These are phyloP conservation scores for Aspergillus clavatus DNA, from an alignment of 2,329 filamentous ascomycete genomes.

Conservation along the genomic window DNA sequence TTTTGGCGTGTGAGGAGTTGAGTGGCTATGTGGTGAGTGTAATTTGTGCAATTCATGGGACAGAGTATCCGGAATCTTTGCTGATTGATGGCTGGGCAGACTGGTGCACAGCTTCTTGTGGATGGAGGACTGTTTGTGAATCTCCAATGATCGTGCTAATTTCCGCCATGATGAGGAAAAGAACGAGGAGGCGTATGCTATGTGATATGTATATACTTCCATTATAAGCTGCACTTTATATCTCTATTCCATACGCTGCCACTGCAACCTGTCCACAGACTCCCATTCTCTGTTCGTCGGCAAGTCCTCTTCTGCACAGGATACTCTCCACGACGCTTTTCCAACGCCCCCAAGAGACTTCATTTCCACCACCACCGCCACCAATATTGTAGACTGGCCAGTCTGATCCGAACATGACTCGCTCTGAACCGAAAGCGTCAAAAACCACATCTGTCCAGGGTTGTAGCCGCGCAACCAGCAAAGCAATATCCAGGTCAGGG, in stretches of 20 bases:
- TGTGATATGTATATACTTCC: conserved; percentile 1
- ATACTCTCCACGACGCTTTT: conserved; percentile 62
- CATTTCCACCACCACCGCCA: conserved; percentile 50
- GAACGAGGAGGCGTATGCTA: not conserved
- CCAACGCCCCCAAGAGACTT: conserved; percentile 71
- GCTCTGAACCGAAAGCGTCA: conserved; percentile 62
- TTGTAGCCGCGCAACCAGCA: conserved; percentile 54
- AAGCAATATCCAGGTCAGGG: conserved; percentile 15
- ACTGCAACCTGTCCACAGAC: conserved; percentile 70
- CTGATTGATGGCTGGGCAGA: conserved; percentile 37
- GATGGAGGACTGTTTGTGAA: conserved; percentile 90
- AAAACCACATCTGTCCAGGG: conserved; percentile 71
- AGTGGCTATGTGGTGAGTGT: conserved; percentile 64
- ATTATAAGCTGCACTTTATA: conserved; percentile 9
- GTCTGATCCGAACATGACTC: conserved; percentile 87
- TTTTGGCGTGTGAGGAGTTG: conserved; percentile 72
- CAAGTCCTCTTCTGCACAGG: conserved; percentile 50
- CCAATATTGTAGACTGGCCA: conserved; percentile 92
- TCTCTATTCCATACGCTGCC: conserved; percentile 56
- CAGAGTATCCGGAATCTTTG: not conserved
- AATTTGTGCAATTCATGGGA: not conserved
- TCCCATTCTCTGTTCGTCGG: conserved; percentile 56
- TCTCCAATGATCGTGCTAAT: conserved; percentile 54
- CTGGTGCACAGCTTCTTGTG: conserved; percentile 75
- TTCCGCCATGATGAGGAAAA: not conserved